Percentiles rank a stretch among this genome's conserved stretches.
These are phyloP conservation scores for Lonicera japonica DNA, from an alignment of 129 eudicot genomes.

Conservation along the genomic window DNA sequence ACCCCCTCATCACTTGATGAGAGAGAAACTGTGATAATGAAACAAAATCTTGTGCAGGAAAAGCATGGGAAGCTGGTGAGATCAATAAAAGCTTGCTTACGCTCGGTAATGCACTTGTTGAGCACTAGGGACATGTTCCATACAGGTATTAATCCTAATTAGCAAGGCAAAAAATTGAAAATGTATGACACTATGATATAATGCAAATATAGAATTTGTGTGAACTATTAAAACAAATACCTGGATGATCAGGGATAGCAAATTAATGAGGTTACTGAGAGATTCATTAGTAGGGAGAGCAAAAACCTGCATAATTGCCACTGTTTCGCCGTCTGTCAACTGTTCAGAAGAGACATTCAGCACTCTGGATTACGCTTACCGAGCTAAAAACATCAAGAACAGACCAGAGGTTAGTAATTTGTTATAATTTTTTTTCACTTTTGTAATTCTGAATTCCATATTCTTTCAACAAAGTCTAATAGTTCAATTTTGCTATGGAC, in stretches of 20 bases:
- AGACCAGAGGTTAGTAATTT: constrained; percentile 55
- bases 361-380: constrained; percentile 52
- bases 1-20: too few relatives aligned
- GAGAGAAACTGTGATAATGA: too few relatives aligned
- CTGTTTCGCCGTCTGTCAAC: constrained; percentile 45
- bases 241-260: constrained; percentile 48
- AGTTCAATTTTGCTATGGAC: background rate
- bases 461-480: too few relatives aligned
- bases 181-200: too few relatives aligned
- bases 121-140: constrained; percentile 62
- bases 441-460: too few relatives aligned
- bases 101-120: constrained; percentile 57
- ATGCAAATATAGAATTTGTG: background rate
- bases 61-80: constrained; percentile 75
- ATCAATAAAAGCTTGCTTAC: constrained; percentile 65
- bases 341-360: constrained; percentile 56
- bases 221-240: too few relatives aligned
- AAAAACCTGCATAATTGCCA: constrained; percentile 65
- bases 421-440: too few relatives aligned
- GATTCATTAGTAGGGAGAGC: constrained; percentile 73
- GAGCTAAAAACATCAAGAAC: constrained; percentile 68
- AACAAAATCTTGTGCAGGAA: constrained; percentile 22
- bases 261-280: constrained; percentile 52
- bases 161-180: background rate
- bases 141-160: constrained; percentile 30